These are phyloP conservation scores for Botrytis pseudocinerea DNA, from an alignment of 2,329 filamentous ascomycete species.

Conservation along the genomic window DNA sequence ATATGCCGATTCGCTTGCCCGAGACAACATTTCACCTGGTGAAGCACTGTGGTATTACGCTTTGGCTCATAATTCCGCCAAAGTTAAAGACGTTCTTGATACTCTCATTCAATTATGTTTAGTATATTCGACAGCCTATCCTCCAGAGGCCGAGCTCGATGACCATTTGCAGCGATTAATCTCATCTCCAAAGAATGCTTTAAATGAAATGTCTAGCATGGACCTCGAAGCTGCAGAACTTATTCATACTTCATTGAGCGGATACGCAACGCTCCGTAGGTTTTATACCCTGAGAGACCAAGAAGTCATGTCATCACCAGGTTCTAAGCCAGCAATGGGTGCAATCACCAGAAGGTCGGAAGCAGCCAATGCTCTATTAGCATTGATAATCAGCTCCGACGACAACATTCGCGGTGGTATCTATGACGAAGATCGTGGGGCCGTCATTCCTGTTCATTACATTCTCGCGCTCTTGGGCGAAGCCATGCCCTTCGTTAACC, in stretches of 20 bases:
- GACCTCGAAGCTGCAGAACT: conserved; percentile 82
- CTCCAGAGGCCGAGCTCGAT: conserved; percentile 70
- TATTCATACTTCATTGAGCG: conserved; percentile 81
- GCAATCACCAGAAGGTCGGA: conserved; percentile 65
- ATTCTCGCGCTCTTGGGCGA: conserved; percentile 82
- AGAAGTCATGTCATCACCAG: conserved; percentile 45
- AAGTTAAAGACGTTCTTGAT: conserved; percentile 83
- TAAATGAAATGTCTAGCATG: conserved; percentile 69
- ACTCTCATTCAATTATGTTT: conserved; percentile 85
- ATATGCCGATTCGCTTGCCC: conserved; percentile 76
- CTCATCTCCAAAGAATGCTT: conserved; percentile 66
- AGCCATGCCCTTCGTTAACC: conserved; percentile 72
- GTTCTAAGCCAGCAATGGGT: conserved; percentile 42
- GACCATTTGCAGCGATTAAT: conserved; percentile 69
- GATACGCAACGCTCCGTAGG: conserved; percentile 85
- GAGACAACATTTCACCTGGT: conserved; percentile 75
- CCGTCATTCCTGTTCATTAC: conserved; percentile 86
- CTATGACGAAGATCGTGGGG: conserved; percentile 77
- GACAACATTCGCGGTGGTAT: conserved; percentile 90
- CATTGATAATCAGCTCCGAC: conserved; percentile 82
- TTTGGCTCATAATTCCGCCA: conserved; percentile 73
- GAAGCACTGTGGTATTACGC: conserved; percentile 90
- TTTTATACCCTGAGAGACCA: conserved; percentile 90
- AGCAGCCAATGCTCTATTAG: conserved; percentile 71
- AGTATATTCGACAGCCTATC: conserved; percentile 80